Evolutionary conservation across 163 green algal genomes (phyloP).

Genomic region (Chlamydomonas reinhardtii): DNA sequence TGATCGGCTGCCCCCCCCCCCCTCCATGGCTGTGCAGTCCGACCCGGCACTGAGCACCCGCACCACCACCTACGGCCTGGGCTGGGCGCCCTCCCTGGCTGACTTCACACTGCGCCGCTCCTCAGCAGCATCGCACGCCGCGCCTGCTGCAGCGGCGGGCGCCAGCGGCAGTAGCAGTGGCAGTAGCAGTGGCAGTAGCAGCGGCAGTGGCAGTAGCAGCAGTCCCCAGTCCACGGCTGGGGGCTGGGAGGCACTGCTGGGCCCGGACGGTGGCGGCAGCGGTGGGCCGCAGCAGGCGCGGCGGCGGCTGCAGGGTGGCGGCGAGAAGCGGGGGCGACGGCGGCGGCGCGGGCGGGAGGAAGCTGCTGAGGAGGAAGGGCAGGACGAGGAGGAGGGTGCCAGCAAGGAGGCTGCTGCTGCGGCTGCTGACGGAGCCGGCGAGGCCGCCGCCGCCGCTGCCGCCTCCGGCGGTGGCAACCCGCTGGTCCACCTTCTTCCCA

Average conservation of each 20-base stretch:
- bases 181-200: background rate
- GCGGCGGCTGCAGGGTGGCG: too few relatives aligned
- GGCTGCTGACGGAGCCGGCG: background rate
- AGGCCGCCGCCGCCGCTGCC: background rate
- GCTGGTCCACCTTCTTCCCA: background rate
- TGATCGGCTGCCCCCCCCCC: too few relatives aligned
- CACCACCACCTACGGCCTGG: slow-evolving; percentile 28
- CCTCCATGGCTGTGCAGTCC: too few relatives aligned
- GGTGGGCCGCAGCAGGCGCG: too few relatives aligned
- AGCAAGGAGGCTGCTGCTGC: background rate
- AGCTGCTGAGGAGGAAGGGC: too few relatives aligned
- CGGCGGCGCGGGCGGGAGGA: too few relatives aligned
- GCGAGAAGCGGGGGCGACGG: too few relatives aligned
- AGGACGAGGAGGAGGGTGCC: too few relatives aligned
- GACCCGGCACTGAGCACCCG: background rate
- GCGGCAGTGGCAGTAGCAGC: background rate
- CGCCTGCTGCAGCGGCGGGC: background rate
- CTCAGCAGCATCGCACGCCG: too few relatives aligned
- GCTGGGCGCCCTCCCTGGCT: background rate
- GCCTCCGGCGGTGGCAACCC: too few relatives aligned
- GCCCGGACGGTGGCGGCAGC: background rate
- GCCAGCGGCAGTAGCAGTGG: background rate
- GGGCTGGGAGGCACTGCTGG: background rate
- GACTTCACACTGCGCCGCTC: background rate
- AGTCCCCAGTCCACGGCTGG: too few relatives aligned